phyloP scores from a whole-genome alignment of 805 yeast genomes.

The Sugiyamaella mastotermitis region DNA sequence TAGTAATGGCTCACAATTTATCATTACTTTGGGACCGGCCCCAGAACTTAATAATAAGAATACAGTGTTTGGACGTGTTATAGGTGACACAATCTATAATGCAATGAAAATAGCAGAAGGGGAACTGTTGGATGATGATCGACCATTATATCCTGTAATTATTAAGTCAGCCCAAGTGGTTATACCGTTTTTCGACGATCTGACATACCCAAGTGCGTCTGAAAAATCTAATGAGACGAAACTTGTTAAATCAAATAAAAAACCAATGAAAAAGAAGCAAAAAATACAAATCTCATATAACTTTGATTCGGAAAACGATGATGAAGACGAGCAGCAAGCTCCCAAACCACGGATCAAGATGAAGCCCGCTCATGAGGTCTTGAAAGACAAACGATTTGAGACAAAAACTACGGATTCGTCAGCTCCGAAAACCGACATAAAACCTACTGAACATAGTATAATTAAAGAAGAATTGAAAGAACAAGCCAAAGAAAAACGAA shows the following conservation, averaged over 20 bases:
- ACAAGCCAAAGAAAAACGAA: not conserved
- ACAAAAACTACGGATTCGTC: too few species aligned
- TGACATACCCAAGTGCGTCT: slow-evolving; percentile 8
- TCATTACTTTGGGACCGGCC: slow-evolving; percentile 44
- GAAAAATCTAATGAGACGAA: slow-evolving; percentile 6
- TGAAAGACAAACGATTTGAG: slow-evolving; percentile 3
- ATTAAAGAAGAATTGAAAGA: not conserved
- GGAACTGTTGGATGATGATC: slow-evolving; percentile 37
- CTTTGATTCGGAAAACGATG: slow-evolving; percentile 30
- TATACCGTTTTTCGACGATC: slow-evolving; percentile 42
- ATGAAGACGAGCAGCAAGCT: slow-evolving; percentile 10
- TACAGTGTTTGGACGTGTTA: slow-evolving; percentile 53
- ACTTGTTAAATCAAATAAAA: slow-evolving; percentile 3
- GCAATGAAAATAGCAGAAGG: slow-evolving; percentile 44
- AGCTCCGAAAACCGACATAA: too few species aligned
- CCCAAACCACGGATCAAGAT: too few species aligned
- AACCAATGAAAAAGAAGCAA: slow-evolving; percentile 14
- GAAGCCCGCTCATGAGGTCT: slow-evolving; percentile 22
- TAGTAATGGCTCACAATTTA: slow-evolving; percentile 36
- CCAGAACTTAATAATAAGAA: slow-evolving; percentile 39
- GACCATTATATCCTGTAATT: slow-evolving; percentile 47
- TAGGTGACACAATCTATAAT: slow-evolving; percentile 50
- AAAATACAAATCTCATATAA: slow-evolving; percentile 35
- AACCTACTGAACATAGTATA: not conserved
- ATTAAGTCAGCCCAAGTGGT: slow-evolving; percentile 39